A percentile compares a stretch with the other conserved stretches of the same genome.
These are phyloP conservation scores for Trichoderma asperellum DNA, from an alignment of 2,329 filamentous ascomycete genomes.

Conservation along the genomic window DNA sequence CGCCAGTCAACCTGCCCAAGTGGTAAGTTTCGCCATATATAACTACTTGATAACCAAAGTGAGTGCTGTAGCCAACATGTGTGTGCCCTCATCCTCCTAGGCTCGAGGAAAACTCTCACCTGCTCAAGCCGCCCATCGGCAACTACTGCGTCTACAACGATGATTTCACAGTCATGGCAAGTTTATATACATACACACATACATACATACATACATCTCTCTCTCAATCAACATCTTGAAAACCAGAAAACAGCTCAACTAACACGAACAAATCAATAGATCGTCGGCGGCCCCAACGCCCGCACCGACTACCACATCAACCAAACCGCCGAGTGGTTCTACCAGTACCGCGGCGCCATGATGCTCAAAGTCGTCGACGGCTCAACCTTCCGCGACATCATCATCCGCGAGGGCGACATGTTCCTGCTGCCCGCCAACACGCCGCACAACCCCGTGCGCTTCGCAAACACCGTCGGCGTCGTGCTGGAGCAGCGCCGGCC, in stretches of 20 bases:
- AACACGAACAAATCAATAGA: conserved; percentile 48
- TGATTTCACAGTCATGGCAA: conserved; percentile 77
- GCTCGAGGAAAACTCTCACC: conserved; percentile 88
- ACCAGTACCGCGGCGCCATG: conserved; percentile 93
- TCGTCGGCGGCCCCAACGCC: conserved; percentile 94
- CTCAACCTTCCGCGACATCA: conserved; percentile 74
- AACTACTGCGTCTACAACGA: conserved; percentile 97
- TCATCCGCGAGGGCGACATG: conserved; percentile 91
- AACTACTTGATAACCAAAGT: background rate
- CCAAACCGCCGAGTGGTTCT: conserved; percentile 95
- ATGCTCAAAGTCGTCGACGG: conserved; percentile 86
- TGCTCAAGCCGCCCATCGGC: conserved; percentile 91
- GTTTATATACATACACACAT: conserved; percentile 37
- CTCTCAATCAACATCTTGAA: background rate
- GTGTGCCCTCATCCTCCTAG: conserved; percentile 48
- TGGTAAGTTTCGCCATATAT: conserved; percentile 49
- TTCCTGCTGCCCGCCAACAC: conserved; percentile 91
- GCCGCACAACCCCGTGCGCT: conserved; percentile 94
- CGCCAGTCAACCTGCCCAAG: conserved; percentile 61
- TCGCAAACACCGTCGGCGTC: conserved; percentile 90
- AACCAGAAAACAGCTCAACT: background rate
- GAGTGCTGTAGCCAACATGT: background rate
- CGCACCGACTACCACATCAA: conserved; percentile 99
- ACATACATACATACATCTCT: too few relatives aligned
- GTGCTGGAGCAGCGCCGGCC: conserved; percentile 87